Evolutionary conservation across 106 monocot species (phyloP).

Genomic region (Vanilla planifolia): DNA sequence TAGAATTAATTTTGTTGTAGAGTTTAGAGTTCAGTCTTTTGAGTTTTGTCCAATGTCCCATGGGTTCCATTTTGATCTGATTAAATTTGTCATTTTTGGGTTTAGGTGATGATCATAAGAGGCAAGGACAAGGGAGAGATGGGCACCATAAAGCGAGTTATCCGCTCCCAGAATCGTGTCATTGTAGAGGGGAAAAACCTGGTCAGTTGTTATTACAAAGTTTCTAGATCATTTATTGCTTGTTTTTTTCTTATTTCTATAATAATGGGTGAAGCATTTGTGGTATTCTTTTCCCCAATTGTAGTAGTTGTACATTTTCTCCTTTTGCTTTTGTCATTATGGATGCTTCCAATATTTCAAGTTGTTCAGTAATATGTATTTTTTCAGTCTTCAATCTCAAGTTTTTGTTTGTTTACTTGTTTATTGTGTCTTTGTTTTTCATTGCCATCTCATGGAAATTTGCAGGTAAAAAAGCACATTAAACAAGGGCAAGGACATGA

Average conservation of each 20-base stretch:
- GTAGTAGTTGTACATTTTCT: no score
- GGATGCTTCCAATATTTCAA: neutral
- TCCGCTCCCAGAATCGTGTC: slow-evolving; percentile 89
- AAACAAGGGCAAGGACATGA: slow-evolving; percentile 94
- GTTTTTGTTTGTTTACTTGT: neutral
- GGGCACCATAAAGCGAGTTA: slow-evolving; percentile 78
- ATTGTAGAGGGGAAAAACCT: slow-evolving; percentile 93
- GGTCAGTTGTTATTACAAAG: slow-evolving; percentile 18
- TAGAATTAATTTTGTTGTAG: neutral
- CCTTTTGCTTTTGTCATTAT: no score
- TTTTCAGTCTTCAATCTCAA: neutral
- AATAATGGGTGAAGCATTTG: no score
- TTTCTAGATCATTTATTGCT: neutral
- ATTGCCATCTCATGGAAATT: neutral
- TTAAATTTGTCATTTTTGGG: no score
- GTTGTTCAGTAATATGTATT: neutral
- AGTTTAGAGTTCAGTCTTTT: neutral
- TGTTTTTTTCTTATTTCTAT: neutral
- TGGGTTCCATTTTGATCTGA: neutral
- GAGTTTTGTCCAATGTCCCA: neutral
- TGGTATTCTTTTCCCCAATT: no score
- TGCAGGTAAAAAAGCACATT: slow-evolving; percentile 94
- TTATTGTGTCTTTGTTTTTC: neutral
- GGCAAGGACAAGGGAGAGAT: slow-evolving; percentile 94
- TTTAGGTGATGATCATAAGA: slow-evolving; percentile 91